phyloP scores from a whole-genome alignment of 163 green algal genomes.

The Trebouxiophyceae sp. region DNA sequence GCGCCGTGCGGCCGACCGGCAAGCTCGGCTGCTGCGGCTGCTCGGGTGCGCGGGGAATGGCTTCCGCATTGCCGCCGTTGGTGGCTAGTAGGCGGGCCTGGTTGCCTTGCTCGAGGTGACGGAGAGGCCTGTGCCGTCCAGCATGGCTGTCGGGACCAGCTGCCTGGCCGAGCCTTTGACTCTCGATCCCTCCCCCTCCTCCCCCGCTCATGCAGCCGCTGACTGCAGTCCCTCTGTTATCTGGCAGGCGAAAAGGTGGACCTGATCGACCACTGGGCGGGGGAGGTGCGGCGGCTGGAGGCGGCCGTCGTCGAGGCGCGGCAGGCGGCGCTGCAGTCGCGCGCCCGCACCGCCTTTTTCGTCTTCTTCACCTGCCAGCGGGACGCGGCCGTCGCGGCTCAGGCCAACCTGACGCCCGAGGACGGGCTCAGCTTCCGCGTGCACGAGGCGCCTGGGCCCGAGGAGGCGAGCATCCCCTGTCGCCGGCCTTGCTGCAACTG shows the following conservation, averaged over 20 bases:
- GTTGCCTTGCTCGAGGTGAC: no score
- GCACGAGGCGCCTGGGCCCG: slow-evolving; percentile 51
- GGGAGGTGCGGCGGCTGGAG: slow-evolving; percentile 22
- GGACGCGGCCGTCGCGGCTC: slow-evolving; percentile 26
- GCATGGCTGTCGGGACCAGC: no score
- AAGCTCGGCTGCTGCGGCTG: slow-evolving; percentile 13
- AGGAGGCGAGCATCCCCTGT: slow-evolving; percentile 67
- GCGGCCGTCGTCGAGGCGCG: slow-evolving; percentile 10
- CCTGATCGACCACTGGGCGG: slow-evolving; percentile 23
- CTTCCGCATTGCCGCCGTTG: no score
- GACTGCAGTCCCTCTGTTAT: not conserved
- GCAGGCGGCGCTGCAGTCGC: slow-evolving; percentile 3
- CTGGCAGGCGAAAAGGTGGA: slow-evolving; percentile 17
- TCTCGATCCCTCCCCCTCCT: not conserved
- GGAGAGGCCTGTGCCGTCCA: no score
- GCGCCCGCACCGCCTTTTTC: slow-evolving; percentile 19
- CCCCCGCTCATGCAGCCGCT: not conserved
- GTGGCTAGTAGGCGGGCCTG: no score
- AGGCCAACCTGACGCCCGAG: slow-evolving; percentile 47
- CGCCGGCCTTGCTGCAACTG: slow-evolving; percentile 26
- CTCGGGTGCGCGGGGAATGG: no score
- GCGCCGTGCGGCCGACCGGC: slow-evolving; percentile 1
- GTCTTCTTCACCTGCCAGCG: slow-evolving; percentile 33
- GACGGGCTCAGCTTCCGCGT: slow-evolving; percentile 51
- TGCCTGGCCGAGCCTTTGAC: no score